phyloP scores from a whole-genome alignment of 148 eudicot species.

The Chenopodium quinoa region DNA sequence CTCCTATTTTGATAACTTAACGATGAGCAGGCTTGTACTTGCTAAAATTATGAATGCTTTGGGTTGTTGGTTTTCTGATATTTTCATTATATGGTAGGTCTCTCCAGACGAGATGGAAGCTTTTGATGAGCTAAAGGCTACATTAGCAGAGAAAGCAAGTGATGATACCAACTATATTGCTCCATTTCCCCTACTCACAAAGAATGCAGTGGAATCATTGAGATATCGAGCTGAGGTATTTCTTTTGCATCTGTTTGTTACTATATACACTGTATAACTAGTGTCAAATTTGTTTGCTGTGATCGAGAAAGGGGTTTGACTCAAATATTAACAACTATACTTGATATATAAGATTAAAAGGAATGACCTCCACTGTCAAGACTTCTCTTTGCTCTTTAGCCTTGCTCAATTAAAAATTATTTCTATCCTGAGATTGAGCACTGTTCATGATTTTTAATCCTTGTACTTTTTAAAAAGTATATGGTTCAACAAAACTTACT shows the following conservation, averaged over 20 bases:
- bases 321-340: background rate
- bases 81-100: constrained; percentile 48
- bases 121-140: constrained; percentile 70
- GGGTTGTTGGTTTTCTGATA: constrained; percentile 19
- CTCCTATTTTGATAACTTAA: background rate
- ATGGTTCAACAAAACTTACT: too few species aligned
- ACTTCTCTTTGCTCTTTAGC: background rate
- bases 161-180: constrained; percentile 63
- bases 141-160: constrained; percentile 55
- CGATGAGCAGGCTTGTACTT: background rate
- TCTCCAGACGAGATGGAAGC: constrained; percentile 70
- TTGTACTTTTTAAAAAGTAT: too few species aligned
- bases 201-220: constrained; percentile 89
- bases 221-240: constrained; percentile 93
- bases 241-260: background rate
- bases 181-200: constrained; percentile 75
- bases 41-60: background rate
- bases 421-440: background rate
- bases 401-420: background rate
- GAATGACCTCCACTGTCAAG: background rate
- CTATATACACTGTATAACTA: background rate
- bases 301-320: background rate
- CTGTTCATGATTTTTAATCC: too few species aligned
- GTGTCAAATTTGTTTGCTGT: background rate
- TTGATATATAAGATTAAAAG: background rate